Base-by-base conservation (phyloP, 2,329 filamentous ascomycete genomes). In the Endocalyx cinctus region DNA sequence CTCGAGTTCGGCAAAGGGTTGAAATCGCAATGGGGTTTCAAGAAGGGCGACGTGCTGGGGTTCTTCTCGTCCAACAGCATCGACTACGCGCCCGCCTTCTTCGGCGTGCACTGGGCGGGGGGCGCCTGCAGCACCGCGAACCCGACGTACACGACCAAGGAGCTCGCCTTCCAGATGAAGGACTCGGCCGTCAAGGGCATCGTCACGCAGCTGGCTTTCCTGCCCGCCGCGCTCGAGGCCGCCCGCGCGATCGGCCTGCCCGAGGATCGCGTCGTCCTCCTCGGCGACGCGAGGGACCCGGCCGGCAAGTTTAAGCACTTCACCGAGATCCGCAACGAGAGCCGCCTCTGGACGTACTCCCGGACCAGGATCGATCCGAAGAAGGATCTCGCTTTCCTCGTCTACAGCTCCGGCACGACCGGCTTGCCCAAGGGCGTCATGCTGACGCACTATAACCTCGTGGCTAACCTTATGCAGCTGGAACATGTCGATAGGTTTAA, bases 341-440 rank as follows among this genome's bases (percentile, higher is more conserved):
- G n/a, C n/a, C n/a, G n/a, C n/a, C n/a, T n/a, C n/a, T n/a, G n/a
- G n/a, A 74, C 77, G 14, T 74, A 75, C 77, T 13, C 74, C 75
- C 73, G 73, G 35, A 67, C 78, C 5, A 79, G 74, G 47, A 62
- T 87, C 32, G 69, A 84, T 30, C 77, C 86, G 0, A 70, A 72
- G 31, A 80, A 78, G 37, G 87, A 95, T 54, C 58, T 92, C 17
- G 83, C 87, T 0, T 94, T 92, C 51, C 62, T 96, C 37, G 87
- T 94, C 1, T 96, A 94, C 59, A 87, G 82, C 31, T 89, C 83
- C 6, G 90, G 90, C 6, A 97, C 90, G 0, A 96, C 90, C 0
- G 90, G 90, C 2, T 66, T 88, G 31, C 89, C 90, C 0, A 97
- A 97, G 60, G 90, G 89, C 12, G 90, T 96, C 11, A 84, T 87